These are phyloP conservation scores for Barbarea vulgaris DNA, from an alignment of 345 rosid genomes.

Conservation along the genomic window DNA sequence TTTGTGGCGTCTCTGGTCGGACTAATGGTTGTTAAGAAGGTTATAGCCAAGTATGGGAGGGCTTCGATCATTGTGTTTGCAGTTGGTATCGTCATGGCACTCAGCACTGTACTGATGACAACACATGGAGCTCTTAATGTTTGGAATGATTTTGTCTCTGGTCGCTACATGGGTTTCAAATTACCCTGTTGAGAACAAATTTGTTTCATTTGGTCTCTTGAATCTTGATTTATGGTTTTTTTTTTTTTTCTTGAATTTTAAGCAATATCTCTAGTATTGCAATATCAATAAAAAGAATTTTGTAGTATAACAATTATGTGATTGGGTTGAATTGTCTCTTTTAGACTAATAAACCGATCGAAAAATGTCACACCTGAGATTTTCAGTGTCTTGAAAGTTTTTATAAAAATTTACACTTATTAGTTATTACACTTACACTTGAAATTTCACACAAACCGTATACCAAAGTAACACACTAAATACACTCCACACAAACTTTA, in stretches of 20 bases:
- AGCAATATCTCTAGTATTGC: not conserved
- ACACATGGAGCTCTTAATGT: conserved; percentile 57
- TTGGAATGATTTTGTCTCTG: conserved; percentile 60
- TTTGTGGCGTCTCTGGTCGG: conserved; percentile 67
- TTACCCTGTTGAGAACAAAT: conserved; percentile 48
- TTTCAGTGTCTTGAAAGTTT: not conserved
- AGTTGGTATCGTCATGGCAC: conserved; percentile 66
- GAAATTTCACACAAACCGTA: not conserved
- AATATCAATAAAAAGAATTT: not conserved
- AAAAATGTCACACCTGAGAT: not conserved
- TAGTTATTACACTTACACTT: not conserved
- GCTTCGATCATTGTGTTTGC: conserved; percentile 81
- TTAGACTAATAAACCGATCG: not conserved
- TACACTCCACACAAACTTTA: conserved; percentile 23
- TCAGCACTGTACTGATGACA: conserved; percentile 64
- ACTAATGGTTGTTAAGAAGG: conserved; percentile 59
- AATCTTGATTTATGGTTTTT: not conserved
- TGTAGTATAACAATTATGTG: not conserved
- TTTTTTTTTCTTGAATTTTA: not conserved
- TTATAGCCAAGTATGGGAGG: conserved; percentile 57
- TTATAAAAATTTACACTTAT: not conserved
- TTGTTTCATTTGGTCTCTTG: conserved; percentile 22
- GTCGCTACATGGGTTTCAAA: conserved; percentile 69
- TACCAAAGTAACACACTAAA: conserved; percentile 11
- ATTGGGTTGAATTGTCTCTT: not conserved